Percentiles rank a stretch among this genome's conserved stretches.
Evolutionary conservation across 2,329 filamentous ascomycete species (phyloP).

Genomic region (Pseudopyricularia cyperi): DNA sequence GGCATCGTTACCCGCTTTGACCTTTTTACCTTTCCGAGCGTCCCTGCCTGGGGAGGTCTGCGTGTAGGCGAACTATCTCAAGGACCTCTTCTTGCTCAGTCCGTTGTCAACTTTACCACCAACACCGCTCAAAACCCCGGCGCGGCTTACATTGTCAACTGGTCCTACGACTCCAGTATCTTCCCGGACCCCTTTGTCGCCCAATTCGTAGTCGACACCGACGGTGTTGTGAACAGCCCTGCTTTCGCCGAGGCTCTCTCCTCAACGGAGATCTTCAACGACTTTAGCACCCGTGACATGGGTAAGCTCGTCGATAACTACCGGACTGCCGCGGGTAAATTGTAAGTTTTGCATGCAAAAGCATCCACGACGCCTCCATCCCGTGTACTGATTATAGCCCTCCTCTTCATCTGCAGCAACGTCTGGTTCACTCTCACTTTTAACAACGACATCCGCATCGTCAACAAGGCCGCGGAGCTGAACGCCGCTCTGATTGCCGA

Average conservation of each 20-base stretch:
- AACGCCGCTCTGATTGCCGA: constrained; percentile 23
- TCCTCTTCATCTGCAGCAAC: constrained; percentile 8
- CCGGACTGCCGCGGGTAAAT: neutral
- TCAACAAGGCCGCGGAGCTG: constrained; percentile 20
- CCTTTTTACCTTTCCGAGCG: constrained; percentile 1
- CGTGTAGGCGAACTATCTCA: neutral
- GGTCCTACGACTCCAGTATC: constrained; percentile 1
- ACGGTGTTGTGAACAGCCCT: neutral
- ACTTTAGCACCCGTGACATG: constrained; percentile 12
- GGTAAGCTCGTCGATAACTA: neutral
- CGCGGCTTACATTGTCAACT: constrained; percentile 7
- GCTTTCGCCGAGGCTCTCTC: neutral
- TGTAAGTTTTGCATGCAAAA: neutral
- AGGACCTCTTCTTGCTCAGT: neutral
- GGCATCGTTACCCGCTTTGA: constrained; percentile 16
- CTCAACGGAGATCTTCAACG: constrained; percentile 14
- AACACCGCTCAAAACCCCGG: constrained; percentile 7
- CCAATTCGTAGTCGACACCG: constrained; percentile 1
- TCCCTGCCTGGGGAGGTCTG: constrained; percentile 3
- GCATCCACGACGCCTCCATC: neutral
- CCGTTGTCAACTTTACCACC: constrained; percentile 7
- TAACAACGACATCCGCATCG: constrained; percentile 16
- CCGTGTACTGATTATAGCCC: neutral
- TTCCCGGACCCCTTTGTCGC: neutral
- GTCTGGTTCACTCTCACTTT: constrained; percentile 13